Percentiles rank a stretch among this genome's conserved stretches.
These are phyloP conservation scores for Puccinia brachypodii DNA, from an alignment of 1,284 basidiomycete genomes.

Conservation along the genomic window DNA sequence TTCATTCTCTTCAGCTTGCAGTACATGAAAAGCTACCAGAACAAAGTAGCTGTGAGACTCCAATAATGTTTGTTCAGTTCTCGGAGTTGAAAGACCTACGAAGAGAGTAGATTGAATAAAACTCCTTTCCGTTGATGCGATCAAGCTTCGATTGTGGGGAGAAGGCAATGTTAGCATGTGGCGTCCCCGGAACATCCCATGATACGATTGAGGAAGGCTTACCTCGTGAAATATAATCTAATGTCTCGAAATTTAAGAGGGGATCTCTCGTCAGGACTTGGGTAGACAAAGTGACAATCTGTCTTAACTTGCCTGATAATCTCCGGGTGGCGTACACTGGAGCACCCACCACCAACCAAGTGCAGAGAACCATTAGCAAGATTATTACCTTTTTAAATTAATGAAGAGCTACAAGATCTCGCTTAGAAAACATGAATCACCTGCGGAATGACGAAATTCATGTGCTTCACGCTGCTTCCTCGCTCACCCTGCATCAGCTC, in stretches of 20 bases:
- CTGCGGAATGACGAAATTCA: constrained; percentile 36
- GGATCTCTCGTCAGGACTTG: not conserved
- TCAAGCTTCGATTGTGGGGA: constrained; percentile 17
- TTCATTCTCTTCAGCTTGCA: not conserved
- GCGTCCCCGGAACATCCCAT: not conserved
- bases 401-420: not conserved
- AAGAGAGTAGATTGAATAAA: constrained; percentile 36
- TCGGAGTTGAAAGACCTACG: not conserved
- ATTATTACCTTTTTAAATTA: not conserved
- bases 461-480: constrained; percentile 43
- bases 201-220: not conserved
- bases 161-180: not conserved
- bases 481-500: constrained; percentile 32
- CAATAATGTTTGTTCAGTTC: not conserved
- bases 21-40: constrained; percentile 12
- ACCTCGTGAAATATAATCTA: constrained; percentile 42
- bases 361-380: not conserved
- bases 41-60: not conserved
- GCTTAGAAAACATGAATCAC: not conserved
- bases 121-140: constrained; percentile 39
- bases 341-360: not conserved
- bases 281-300: not conserved
- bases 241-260: not conserved
- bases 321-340: constrained; percentile 38
- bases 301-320: constrained; percentile 30